Evolutionary conservation across 2,329 filamentous ascomycete species (phyloP).

Genomic region (Alternaria consortialis): DNA sequence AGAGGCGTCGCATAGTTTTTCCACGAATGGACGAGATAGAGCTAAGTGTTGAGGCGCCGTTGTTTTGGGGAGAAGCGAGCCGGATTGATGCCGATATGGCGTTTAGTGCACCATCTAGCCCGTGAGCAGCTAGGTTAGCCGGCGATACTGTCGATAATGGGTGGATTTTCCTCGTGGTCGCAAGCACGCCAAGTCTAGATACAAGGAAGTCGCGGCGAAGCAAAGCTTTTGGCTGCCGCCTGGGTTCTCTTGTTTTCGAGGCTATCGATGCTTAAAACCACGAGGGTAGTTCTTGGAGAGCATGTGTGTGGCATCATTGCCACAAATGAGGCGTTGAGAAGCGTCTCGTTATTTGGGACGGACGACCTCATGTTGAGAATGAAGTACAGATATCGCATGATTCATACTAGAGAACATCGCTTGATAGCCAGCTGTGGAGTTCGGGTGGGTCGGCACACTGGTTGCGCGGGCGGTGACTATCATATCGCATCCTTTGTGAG

Average conservation of each 20-base stretch:
- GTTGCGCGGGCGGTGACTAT: slow-evolving; percentile 7
- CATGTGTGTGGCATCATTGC: neutral
- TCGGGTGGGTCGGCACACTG: slow-evolving; percentile 20
- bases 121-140: slow-evolving; percentile 26
- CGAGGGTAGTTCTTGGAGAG: neutral
- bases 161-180: slow-evolving; percentile 19
- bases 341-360: neutral
- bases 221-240: slow-evolving; percentile 38
- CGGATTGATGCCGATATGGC: slow-evolving; percentile 22
- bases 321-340: neutral
- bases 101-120: slow-evolving; percentile 25
- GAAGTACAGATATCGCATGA: slow-evolving; percentile 3
- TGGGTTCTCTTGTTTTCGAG: slow-evolving; percentile 30
- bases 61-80: slow-evolving; percentile 16
- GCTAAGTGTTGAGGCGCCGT: slow-evolving; percentile 14
- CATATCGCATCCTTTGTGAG: slow-evolving; percentile 11
- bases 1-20: slow-evolving; percentile 26
- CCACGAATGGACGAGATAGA: slow-evolving; percentile 37
- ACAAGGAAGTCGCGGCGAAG: slow-evolving; percentile 20
- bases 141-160: slow-evolving; percentile 22
- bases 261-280: slow-evolving; percentile 5
- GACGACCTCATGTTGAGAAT: neutral
- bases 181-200: slow-evolving; percentile 34
- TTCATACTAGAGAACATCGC: slow-evolving; percentile 13
- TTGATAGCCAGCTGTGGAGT: slow-evolving; percentile 13